phyloP scores from a whole-genome alignment of 495 filamentous ascomycete species.

The Aspergillus asperescens region DNA sequence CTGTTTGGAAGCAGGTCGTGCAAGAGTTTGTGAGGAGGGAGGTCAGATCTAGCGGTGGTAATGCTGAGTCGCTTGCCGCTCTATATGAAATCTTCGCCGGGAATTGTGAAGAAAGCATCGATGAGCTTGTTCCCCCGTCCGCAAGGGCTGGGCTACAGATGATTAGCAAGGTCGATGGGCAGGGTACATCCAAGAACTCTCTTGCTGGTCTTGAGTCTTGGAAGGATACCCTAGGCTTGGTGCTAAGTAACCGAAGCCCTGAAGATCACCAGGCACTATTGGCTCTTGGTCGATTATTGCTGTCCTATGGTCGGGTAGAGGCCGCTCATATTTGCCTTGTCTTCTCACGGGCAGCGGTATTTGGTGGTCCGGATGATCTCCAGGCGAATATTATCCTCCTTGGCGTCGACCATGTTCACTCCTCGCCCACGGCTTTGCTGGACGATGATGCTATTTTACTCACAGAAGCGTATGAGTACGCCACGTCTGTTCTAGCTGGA shows the following conservation, averaged over 20 bases:
- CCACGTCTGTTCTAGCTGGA: slow-evolving; percentile 58
- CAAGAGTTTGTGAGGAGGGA: slow-evolving; percentile 93
- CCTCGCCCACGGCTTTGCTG: slow-evolving; percentile 59
- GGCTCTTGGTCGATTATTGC: slow-evolving; percentile 77
- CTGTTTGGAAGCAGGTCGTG: slow-evolving; percentile 83
- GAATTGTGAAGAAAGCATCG: slow-evolving; percentile 88
- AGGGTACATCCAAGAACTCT: slow-evolving; percentile 62
- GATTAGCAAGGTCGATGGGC: slow-evolving; percentile 61
- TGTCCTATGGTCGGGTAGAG: slow-evolving; percentile 79
- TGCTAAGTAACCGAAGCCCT: slow-evolving; percentile 78
- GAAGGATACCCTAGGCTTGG: slow-evolving; percentile 81
- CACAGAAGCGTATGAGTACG: slow-evolving; percentile 91
- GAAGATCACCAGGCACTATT: slow-evolving; percentile 72
- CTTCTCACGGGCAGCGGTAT: slow-evolving; percentile 55
- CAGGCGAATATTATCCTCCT: slow-evolving; percentile 74
- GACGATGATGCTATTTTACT: slow-evolving; percentile 82
- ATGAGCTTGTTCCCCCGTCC: slow-evolving; percentile 92
- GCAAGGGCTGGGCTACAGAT: slow-evolving; percentile 89
- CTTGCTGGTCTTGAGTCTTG: slow-evolving; percentile 85
- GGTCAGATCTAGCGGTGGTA: slow-evolving; percentile 69
- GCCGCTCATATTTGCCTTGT: slow-evolving; percentile 86
- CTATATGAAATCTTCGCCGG: slow-evolving; percentile 91
- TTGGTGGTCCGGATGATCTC: slow-evolving; percentile 81
- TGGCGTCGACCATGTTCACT: slow-evolving; percentile 69
- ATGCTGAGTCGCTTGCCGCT: slow-evolving; percentile 79